Percentiles rank a stretch among this genome's conserved stretches.
Conservation (phyloP, 2,329 filamentous ascomycete genomes). For the Epichloe scottii region DNA sequence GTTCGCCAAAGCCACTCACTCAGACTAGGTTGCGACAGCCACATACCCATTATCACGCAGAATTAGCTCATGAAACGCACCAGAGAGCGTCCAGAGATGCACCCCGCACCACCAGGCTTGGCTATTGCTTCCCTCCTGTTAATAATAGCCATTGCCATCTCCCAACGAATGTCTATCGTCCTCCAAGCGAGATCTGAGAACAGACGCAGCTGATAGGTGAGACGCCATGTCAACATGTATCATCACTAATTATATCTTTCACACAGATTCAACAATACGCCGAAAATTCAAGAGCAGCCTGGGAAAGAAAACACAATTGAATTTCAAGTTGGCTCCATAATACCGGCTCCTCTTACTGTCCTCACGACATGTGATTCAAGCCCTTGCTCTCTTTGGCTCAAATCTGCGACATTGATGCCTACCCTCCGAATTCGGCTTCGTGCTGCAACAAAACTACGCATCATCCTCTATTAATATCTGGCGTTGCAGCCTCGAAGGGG, state of each 20-base stretch:
- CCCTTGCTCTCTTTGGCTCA: too few relatives aligned
- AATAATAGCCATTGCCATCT: neutral
- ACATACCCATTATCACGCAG: neutral
- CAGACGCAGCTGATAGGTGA: neutral
- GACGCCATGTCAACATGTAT: neutral
- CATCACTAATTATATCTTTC: neutral
- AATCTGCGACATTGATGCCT: too few relatives aligned
- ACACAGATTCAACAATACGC: neutral
- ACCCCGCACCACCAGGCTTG: conserved; percentile 1
- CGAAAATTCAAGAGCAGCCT: neutral
- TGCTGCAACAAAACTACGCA: too few relatives aligned
- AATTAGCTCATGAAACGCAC: neutral
- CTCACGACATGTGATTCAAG: too few relatives aligned
- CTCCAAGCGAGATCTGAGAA: neutral
- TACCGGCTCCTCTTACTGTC: too few relatives aligned
- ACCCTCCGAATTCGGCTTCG: too few relatives aligned
- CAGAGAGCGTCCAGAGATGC: neutral
- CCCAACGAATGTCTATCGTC: neutral
- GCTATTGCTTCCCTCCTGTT: neutral
- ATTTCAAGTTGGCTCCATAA: neutral
- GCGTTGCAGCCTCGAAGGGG: too few relatives aligned
- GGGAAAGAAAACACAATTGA: neutral
- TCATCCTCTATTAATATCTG: too few relatives aligned
- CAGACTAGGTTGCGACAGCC: conserved; percentile 4
- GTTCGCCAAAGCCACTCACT: conserved; percentile 4